phyloP scores from a whole-genome alignment of 2,329 filamentous ascomycete species.

The Clarireedia sp. region DNA sequence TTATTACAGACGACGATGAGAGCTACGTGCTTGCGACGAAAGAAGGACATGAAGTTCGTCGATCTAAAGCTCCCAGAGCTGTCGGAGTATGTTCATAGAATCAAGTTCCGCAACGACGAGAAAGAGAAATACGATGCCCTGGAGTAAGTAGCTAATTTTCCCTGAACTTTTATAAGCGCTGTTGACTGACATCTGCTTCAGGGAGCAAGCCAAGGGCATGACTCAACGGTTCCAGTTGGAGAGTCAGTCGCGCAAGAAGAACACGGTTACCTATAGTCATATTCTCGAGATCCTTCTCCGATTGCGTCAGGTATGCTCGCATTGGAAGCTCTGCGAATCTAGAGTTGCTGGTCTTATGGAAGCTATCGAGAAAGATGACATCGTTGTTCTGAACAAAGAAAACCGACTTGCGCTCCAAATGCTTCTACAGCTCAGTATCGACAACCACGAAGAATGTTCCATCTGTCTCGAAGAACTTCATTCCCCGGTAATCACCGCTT shows the following conservation, averaged over 20 bases:
- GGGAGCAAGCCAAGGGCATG: slow-evolving; percentile 65
- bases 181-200: slow-evolving; percentile 30
- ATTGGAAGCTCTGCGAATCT: slow-evolving; percentile 74
- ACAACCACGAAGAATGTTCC: slow-evolving; percentile 74
- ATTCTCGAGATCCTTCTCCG: slow-evolving; percentile 76
- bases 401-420: slow-evolving; percentile 67
- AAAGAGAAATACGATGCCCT: slow-evolving; percentile 70
- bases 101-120: slow-evolving; percentile 67
- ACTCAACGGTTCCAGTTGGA: slow-evolving; percentile 48
- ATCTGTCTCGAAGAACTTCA: slow-evolving; percentile 70
- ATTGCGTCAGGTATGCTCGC: slow-evolving; percentile 79
- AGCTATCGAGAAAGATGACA: slow-evolving; percentile 56
- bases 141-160: slow-evolving; percentile 40
- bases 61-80: slow-evolving; percentile 72
- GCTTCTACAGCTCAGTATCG: slow-evolving; percentile 67
- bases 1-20: slow-evolving; percentile 70
- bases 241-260: slow-evolving; percentile 27
- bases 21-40: slow-evolving; percentile 71
- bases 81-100: slow-evolving; percentile 67
- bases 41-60: slow-evolving; percentile 83
- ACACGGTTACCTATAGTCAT: slow-evolving; percentile 55
- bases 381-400: slow-evolving; percentile 63
- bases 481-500: slow-evolving; percentile 73
- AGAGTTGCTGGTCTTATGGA: slow-evolving; percentile 66
- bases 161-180: too few species aligned